Conservation (phyloP, 2,329 filamentous ascomycete genomes). For the Cercospora sp. region DNA sequence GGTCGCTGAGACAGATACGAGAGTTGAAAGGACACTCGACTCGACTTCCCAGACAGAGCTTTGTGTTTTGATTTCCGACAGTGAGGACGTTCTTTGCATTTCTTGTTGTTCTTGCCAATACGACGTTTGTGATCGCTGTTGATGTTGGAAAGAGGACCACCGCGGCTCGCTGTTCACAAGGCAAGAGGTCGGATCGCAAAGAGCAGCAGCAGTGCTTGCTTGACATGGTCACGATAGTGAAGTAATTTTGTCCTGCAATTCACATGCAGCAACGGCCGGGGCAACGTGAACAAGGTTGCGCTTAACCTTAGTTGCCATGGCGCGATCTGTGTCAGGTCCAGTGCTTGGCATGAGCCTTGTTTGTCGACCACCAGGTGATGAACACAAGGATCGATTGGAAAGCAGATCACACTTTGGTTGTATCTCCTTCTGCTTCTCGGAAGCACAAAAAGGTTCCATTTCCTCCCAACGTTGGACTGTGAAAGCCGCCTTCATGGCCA, state of each 20-base stretch:
- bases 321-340: background rate
- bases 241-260: constrained; percentile 1
- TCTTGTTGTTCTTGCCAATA: background rate
- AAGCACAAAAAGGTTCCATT: background rate
- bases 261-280: background rate
- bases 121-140: background rate
- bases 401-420: background rate
- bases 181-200: background rate
- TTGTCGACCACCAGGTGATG: background rate
- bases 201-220: background rate
- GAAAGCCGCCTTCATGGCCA: background rate
- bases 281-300: constrained; percentile 6
- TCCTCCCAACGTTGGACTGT: background rate
- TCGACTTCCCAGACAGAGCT: too few species aligned
- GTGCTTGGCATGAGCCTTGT: background rate
- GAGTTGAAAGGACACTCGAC: too few species aligned
- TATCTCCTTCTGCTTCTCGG: background rate
- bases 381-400: background rate
- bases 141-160: background rate
- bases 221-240: background rate
- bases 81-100: background rate
- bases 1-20: background rate
- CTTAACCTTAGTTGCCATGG: background rate
- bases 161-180: background rate
- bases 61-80: too few species aligned